phyloP scores from a whole-genome alignment of 208 protist genomes.

The Crithidia acanthocephali region DNA sequence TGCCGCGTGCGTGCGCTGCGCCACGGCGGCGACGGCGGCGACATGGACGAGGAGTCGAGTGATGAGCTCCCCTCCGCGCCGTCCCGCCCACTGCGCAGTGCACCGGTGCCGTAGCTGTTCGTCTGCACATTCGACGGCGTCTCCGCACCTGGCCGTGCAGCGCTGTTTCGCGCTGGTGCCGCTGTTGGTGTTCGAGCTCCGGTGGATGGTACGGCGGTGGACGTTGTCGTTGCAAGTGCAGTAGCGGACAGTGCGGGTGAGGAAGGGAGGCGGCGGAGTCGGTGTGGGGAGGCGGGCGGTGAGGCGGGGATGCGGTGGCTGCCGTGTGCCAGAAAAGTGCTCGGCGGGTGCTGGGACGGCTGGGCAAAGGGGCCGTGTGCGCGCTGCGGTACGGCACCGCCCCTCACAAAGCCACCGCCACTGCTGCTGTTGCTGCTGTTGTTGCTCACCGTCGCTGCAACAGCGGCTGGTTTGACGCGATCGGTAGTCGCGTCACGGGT shows the following conservation, averaged over 20 bases:
- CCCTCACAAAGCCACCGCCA: neutral
- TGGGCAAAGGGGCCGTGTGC: conserved; percentile 21
- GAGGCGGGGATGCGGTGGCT: neutral
- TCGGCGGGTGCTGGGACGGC: conserved; percentile 10
- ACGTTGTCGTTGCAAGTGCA: neutral
- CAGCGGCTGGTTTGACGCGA: too few species aligned
- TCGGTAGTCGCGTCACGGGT: too few species aligned
- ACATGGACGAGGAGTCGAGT: neutral
- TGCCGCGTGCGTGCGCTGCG: neutral
- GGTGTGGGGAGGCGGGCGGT: conserved; percentile 1
- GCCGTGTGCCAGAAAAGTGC: conserved; percentile 13
- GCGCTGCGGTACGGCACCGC: conserved; percentile 6
- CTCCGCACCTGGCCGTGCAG: neutral
- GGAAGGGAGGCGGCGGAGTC: neutral
- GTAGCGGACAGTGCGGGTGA: neutral
- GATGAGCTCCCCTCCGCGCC: neutral
- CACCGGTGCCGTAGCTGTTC: conserved; percentile 1
- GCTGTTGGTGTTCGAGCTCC: neutral
- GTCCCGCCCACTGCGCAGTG: neutral
- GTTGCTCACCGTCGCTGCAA: neutral
- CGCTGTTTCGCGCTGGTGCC: neutral
- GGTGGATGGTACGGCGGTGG: neutral
- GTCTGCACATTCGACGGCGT: conserved; percentile 1
- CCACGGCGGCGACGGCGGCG: conserved; percentile 1
- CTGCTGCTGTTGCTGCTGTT: too few species aligned